These are phyloP conservation scores for Aspergillus aculeatinus DNA, from an alignment of 2,329 filamentous ascomycete species.

Conservation along the genomic window DNA sequence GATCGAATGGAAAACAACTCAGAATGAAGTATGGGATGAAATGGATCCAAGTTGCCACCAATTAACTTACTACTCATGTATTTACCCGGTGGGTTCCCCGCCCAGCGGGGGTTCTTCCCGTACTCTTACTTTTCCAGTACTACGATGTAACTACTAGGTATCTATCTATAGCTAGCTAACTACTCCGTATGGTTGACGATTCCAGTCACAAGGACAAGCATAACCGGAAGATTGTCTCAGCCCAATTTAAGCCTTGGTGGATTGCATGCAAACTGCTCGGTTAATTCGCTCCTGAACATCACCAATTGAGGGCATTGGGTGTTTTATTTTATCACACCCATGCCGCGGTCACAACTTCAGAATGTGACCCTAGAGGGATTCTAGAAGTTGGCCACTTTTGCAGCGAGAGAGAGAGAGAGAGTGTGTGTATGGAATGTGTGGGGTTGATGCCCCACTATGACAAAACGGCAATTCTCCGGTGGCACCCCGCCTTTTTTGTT, in stretches of 20 bases:
- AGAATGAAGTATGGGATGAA: neutral
- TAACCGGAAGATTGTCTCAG: neutral
- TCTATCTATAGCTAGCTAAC: no score
- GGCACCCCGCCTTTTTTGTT: neutral
- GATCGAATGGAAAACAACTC: neutral
- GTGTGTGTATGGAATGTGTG: no score
- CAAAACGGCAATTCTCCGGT: neutral
- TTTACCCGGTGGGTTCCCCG: slow-evolving; percentile 2
- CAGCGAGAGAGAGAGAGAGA: no score
- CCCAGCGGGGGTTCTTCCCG: neutral
- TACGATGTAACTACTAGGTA: no score
- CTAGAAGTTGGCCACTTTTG: neutral
- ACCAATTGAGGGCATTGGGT: neutral
- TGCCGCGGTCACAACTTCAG: no score
- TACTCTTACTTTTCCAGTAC: no score
- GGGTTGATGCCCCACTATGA: neutral
- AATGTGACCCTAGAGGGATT: neutral
- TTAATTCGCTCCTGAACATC: neutral
- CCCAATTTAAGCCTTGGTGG: neutral
- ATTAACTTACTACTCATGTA: neutral
- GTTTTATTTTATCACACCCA: neutral
- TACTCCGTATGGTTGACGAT: no score
- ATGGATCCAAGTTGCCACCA: no score
- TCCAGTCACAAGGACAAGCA: neutral
- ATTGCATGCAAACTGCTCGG: neutral